Conservation (phyloP, 1,284 basidiomycete genomes). For the Puccinia coronata region DNA sequence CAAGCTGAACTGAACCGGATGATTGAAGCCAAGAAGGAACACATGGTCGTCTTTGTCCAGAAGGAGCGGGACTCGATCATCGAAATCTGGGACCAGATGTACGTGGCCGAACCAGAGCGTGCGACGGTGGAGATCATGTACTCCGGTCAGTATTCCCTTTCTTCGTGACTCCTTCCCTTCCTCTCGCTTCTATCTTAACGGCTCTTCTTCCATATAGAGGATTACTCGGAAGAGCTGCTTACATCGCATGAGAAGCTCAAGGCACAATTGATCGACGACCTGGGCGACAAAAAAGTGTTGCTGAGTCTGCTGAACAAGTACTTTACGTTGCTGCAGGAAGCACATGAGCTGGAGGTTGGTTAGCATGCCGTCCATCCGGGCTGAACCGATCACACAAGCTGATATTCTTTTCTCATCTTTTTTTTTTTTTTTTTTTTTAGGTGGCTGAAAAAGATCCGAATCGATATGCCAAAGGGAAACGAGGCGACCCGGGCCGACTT, state of each 20-base stretch:
- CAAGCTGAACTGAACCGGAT: conserved; percentile 87
- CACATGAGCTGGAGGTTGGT: conserved; percentile 73
- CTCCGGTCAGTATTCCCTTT: conserved; percentile 67
- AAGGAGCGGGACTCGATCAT: conserved; percentile 80
- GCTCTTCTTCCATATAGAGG: conserved; percentile 64
- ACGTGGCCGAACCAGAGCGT: conserved; percentile 79
- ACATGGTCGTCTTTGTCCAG: conserved; percentile 80
- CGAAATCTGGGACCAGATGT: conserved; percentile 79
- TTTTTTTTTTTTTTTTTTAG: background rate
- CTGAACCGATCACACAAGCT: too few relatives aligned
- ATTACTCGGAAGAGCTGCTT: conserved; percentile 83
- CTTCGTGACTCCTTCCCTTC: conserved; percentile 4
- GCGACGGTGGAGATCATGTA: conserved; percentile 76
- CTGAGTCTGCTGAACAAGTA: conserved; percentile 81
- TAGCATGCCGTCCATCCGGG: background rate
- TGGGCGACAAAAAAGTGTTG: conserved; percentile 73
- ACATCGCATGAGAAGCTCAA: conserved; percentile 86
- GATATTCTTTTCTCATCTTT: background rate
- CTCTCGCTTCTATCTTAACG: background rate
- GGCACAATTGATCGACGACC: conserved; percentile 74
- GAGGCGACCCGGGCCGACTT: conserved; percentile 61
- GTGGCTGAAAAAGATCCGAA: conserved; percentile 51
- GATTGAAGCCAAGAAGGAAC: conserved; percentile 80
- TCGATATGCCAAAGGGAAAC: conserved; percentile 44
- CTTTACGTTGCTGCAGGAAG: conserved; percentile 85